Conservation (phyloP, 2,329 filamentous ascomycete genomes). For the Aspergillus alliaceus region DNA sequence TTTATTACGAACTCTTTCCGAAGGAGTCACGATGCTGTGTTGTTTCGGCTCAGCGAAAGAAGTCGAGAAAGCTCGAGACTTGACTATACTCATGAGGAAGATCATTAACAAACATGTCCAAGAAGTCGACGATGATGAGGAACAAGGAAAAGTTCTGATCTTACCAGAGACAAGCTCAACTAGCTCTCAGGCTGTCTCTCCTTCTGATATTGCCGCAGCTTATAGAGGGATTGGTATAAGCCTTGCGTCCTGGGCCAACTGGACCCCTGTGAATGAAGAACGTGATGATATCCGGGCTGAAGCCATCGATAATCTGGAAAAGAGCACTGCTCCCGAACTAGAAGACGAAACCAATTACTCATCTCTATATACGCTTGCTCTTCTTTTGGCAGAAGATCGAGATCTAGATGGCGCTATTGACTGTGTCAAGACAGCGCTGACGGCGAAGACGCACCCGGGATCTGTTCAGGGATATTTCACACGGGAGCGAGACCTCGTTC, state of each 20-base stretch:
- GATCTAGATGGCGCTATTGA: slow-evolving; percentile 80
- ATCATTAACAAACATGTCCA: slow-evolving; percentile 66
- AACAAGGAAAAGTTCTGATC: slow-evolving; percentile 21
- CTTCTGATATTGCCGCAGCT: slow-evolving; percentile 64
- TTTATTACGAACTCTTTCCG: slow-evolving; percentile 73
- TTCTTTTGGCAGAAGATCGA: slow-evolving; percentile 85
- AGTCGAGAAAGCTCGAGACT: slow-evolving; percentile 73
- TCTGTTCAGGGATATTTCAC: slow-evolving; percentile 30
- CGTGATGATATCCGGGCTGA: slow-evolving; percentile 73
- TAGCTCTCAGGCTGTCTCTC: slow-evolving; percentile 48
- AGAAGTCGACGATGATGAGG: slow-evolving; percentile 21
- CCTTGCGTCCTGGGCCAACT: slow-evolving; percentile 81
- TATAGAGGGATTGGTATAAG: slow-evolving; percentile 85
- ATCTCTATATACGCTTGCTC: slow-evolving; percentile 74
- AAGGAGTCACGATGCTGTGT: slow-evolving; percentile 78
- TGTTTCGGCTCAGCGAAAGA: slow-evolving; percentile 74
- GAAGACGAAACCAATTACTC: slow-evolving; percentile 69
- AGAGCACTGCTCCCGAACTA: slow-evolving; percentile 67
- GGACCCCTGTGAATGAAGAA: slow-evolving; percentile 72
- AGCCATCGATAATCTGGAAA: slow-evolving; percentile 73
- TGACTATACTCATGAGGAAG: slow-evolving; percentile 70
- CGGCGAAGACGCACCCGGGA: slow-evolving; percentile 46
- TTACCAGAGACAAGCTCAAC: slow-evolving; percentile 16
- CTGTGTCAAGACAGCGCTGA: slow-evolving; percentile 73
- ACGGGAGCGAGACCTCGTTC: slow-evolving; percentile 59